These are phyloP conservation scores for Epichloe typhina DNA, from an alignment of 2,329 filamentous ascomycete genomes.

Conservation along the genomic window DNA sequence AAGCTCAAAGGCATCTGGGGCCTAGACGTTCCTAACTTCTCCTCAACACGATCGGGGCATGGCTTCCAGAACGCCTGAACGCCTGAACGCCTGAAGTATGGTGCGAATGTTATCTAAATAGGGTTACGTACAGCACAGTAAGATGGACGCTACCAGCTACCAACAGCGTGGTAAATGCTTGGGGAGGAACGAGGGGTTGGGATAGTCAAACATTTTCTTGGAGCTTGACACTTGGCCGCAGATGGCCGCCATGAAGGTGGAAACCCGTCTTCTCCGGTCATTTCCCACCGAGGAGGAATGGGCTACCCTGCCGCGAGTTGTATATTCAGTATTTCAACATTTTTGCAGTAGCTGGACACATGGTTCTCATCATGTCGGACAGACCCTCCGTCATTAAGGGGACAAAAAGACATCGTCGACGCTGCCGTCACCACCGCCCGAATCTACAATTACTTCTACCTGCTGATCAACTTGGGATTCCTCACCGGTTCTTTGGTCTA, in stretches of 20 bases:
- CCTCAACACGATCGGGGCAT: background rate
- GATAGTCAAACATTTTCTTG: too few species aligned
- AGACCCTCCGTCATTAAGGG: conserved; percentile 49
- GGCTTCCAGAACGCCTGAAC: background rate
- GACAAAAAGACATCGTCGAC: conserved; percentile 50
- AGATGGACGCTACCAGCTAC: background rate
- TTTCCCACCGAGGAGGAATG: conserved; percentile 26
- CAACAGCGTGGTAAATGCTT: background rate
- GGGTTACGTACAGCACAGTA: background rate
- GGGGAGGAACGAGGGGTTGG: background rate
- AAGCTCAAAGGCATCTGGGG: background rate
- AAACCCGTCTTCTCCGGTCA: background rate
- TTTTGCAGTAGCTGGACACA: conserved; percentile 50
- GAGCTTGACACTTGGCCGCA: background rate
- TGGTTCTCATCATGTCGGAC: conserved; percentile 54
- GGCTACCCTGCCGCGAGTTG: conserved; percentile 35
- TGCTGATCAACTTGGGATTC: conserved; percentile 59
- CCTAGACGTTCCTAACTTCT: background rate
- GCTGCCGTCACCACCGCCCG: conserved; percentile 47
- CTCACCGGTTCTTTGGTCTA: conserved; percentile 55
- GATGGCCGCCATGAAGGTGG: background rate
- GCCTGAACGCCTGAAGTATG: too few species aligned
- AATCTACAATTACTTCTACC: conserved; percentile 59
- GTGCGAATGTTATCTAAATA: too few species aligned
- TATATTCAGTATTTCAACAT: conserved; percentile 48